These are phyloP conservation scores for Gossypium rotundifolium DNA, from an alignment of 345 rosid genomes.

Conservation along the genomic window DNA sequence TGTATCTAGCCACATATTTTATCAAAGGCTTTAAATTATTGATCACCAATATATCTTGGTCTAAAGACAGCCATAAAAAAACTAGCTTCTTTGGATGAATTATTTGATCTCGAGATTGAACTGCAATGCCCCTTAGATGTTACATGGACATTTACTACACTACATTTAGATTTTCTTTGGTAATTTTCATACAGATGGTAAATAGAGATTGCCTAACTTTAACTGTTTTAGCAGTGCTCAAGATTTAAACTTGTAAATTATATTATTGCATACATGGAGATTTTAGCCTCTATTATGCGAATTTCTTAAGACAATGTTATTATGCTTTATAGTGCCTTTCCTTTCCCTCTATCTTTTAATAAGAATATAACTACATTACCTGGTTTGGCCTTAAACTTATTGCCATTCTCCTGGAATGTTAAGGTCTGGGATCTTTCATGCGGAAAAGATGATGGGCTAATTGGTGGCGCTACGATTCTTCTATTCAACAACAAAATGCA, in stretches of 20 bases:
- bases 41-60: neutral
- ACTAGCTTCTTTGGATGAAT: neutral
- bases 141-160: neutral
- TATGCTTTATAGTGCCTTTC: neutral
- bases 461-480: constrained; percentile 91
- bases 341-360: neutral
- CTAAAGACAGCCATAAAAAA: neutral
- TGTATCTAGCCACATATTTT: neutral
- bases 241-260: neutral
- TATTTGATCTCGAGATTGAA: neutral
- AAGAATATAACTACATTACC: neutral
- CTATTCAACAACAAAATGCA: constrained; percentile 85
- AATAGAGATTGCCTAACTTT: neutral
- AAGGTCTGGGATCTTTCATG: constrained; percentile 96
- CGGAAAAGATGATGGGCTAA: constrained; percentile 72
- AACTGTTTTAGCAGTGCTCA: neutral
- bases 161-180: neutral
- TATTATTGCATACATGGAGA: neutral
- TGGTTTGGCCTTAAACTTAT: constrained; percentile 3
- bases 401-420: constrained; percentile 10
- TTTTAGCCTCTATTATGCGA: neutral
- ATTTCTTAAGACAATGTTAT: neutral
- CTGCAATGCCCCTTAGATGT: neutral
- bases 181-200: neutral
- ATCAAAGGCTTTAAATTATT: neutral